Conservation (phyloP, 352 stramenopile species). For the Phytopythium litorale region DNA sequence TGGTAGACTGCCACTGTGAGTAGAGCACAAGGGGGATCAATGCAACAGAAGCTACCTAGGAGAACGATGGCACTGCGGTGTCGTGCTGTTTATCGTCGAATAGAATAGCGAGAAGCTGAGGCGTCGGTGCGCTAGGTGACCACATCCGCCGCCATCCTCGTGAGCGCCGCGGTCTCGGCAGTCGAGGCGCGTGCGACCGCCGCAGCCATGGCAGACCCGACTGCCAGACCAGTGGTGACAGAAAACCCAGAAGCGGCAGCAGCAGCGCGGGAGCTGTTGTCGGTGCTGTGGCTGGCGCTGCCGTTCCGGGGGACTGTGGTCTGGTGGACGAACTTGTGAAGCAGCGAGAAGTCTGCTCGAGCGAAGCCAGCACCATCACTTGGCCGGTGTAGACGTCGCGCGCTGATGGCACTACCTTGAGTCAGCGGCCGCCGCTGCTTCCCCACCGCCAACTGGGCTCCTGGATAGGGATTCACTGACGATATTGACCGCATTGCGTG, state of each 20-base stretch:
- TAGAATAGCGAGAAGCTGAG: background rate
- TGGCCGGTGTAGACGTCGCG: constrained; percentile 26
- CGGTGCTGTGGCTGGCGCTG: background rate
- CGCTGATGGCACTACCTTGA: constrained; percentile 28
- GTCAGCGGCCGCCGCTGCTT: constrained; percentile 41
- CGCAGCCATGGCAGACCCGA: constrained; percentile 4
- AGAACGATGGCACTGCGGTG: background rate
- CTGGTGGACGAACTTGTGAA: constrained; percentile 76
- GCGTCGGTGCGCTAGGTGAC: background rate
- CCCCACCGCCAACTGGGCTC: background rate
- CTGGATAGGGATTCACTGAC: background rate
- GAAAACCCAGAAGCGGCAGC: no score
- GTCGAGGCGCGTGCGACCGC: background rate
- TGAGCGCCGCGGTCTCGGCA: background rate
- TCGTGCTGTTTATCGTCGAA: constrained; percentile 1
- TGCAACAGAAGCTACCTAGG: background rate
- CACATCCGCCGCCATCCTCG: constrained; percentile 4
- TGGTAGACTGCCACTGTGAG: constrained; percentile 13
- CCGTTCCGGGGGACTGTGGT: constrained; percentile 8
- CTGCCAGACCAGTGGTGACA: constrained; percentile 1
- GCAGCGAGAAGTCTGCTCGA: constrained; percentile 46
- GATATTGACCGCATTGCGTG: background rate
- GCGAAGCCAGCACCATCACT: constrained; percentile 21
- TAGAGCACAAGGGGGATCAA: background rate
- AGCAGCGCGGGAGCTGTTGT: background rate